Evolutionary conservation across 257 asterid species (phyloP).

Genomic region (Capsicum rhomboideum): DNA sequence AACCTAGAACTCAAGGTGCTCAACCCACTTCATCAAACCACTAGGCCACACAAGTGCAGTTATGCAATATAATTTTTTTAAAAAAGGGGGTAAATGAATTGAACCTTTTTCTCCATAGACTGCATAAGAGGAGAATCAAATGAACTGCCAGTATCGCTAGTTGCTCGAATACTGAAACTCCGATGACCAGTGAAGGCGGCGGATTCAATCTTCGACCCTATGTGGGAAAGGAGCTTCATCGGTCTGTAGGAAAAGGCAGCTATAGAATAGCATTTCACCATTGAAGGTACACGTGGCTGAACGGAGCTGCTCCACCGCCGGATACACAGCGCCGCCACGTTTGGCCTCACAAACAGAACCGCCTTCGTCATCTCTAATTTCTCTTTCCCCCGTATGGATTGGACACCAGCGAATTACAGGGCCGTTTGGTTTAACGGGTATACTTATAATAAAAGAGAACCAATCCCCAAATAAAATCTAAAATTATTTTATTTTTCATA

Average conservation of each 20-base stretch:
- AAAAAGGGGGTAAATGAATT: background rate
- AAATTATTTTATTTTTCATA: no score
- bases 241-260: background rate
- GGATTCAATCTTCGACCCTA: background rate
- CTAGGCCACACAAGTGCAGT: no score
- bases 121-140: slow-evolving; percentile 55
- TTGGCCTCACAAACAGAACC: slow-evolving; percentile 44
- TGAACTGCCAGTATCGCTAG: slow-evolving; percentile 35
- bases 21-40: no score
- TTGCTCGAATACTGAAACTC: slow-evolving; percentile 45
- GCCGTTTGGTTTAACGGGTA: background rate
- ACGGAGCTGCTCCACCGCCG: slow-evolving; percentile 20
- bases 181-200: slow-evolving; percentile 16
- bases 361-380: slow-evolving; percentile 26
- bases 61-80: background rate
- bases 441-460: background rate
- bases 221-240: slow-evolving; percentile 13
- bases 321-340: slow-evolving; percentile 35
- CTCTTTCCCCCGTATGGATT: background rate
- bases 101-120: slow-evolving; percentile 83
- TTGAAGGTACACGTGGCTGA: slow-evolving; percentile 19
- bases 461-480: no score
- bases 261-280: background rate
- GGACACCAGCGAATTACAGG: background rate
- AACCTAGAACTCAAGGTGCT: no score